These are phyloP conservation scores for Arabidopsis lyrata DNA, from an alignment of 441 rosid genomes.

Conservation along the genomic window DNA sequence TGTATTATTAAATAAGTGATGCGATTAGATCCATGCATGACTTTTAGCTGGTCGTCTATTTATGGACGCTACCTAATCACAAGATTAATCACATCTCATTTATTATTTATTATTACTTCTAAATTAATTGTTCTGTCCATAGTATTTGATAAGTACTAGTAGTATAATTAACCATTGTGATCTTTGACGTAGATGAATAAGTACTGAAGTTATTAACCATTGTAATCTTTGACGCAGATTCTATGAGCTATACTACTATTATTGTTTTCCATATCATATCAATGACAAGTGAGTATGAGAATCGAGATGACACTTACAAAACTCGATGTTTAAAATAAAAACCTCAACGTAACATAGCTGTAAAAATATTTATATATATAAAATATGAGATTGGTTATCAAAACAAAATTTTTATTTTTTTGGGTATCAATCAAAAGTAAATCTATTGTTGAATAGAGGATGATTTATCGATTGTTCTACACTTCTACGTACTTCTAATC, in stretches of 20 bases:
- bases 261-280: too few relatives aligned
- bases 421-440: background rate
- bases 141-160: background rate
- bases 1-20: conserved; percentile 19
- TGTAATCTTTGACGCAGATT: too few relatives aligned
- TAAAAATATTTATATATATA: too few relatives aligned
- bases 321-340: too few relatives aligned
- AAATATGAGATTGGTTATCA: background rate
- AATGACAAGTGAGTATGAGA: too few relatives aligned
- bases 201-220: too few relatives aligned
- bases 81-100: conserved; percentile 4
- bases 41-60: conserved; percentile 21
- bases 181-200: background rate
- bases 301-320: too few relatives aligned
- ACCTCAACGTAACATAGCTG: too few relatives aligned
- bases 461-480: background rate
- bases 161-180: background rate
- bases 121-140: background rate
- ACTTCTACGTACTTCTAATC: background rate
- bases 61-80: conserved; percentile 26
- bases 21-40: conserved; percentile 34
- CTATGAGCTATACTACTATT: too few relatives aligned
- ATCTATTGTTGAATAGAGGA: background rate
- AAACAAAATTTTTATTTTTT: background rate
- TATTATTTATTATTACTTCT: background rate